Evolutionary conservation across 108 stramenopile genomes (phyloP).

Genomic region (Cyclostephanos tholiformis): DNA sequence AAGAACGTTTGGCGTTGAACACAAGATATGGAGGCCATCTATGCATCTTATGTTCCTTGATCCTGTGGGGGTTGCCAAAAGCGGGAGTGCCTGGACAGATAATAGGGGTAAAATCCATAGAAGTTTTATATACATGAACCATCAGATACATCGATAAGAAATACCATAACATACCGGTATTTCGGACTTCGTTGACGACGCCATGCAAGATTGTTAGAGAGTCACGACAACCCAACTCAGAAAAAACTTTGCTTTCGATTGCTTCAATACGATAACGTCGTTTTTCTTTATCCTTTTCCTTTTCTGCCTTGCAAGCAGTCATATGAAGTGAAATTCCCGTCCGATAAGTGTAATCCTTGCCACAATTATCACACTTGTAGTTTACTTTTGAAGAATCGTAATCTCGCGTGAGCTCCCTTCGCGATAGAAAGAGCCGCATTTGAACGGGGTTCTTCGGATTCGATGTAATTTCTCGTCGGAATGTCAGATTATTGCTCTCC

Average conservation of each 20-base stretch:
- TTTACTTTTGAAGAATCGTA: conserved; percentile 34
- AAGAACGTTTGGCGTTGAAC: conserved; percentile 37
- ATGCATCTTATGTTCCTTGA: conserved; percentile 40
- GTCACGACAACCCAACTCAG: neutral
- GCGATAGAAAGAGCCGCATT: conserved; percentile 15
- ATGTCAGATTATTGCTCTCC: neutral
- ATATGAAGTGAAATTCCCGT: neutral
- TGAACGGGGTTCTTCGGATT: neutral
- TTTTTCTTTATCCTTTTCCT: conserved; percentile 13
- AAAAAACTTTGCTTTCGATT: conserved; percentile 26
- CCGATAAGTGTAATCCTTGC: conserved; percentile 7
- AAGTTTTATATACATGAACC: neutral
- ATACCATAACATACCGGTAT: neutral
- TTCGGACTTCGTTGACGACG: conserved; percentile 2
- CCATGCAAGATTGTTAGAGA: conserved; percentile 18
- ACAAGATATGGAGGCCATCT: conserved; percentile 50
- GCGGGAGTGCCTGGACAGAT: neutral
- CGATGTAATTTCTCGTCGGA: neutral
- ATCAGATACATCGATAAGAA: neutral
- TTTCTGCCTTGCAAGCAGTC: neutral
- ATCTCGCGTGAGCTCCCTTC: conserved; percentile 40
- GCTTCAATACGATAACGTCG: conserved; percentile 7
- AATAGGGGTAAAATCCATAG: neutral
- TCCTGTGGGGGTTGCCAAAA: conserved; percentile 22
- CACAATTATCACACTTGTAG: conserved; percentile 59